Conservation (phyloP, 139 green algal genomes). For the Micractinium conductrix region DNA sequence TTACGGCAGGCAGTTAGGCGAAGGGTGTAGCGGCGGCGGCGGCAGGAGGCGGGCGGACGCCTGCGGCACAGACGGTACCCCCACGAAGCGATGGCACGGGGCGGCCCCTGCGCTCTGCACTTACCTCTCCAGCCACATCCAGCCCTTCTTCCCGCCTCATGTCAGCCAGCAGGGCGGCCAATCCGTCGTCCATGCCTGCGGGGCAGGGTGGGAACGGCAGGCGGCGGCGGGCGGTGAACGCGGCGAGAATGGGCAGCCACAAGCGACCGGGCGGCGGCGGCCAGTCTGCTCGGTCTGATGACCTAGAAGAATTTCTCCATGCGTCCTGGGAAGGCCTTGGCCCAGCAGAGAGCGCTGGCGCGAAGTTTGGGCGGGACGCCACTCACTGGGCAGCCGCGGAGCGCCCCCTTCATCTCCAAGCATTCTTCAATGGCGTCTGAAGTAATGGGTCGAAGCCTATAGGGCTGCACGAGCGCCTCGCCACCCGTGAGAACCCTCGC, state of each 20-base stretch:
- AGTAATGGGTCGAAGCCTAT: no score
- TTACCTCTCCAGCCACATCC: not conserved
- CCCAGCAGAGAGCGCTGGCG: not conserved
- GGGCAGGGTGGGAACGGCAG: not conserved
- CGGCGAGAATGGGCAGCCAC: no score
- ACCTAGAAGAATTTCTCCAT: no score
- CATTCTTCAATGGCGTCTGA: no score
- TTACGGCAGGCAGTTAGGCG: not conserved
- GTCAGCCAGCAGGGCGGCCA: conserved; percentile 8
- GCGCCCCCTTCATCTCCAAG: not conserved
- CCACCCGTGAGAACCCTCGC: no score
- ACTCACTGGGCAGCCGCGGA: not conserved
- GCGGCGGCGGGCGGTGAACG: not conserved
- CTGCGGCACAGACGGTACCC: no score
- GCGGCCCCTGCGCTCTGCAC: no score
- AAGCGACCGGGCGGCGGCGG: no score
- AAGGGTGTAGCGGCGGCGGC: not conserved
- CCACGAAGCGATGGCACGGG: no score
- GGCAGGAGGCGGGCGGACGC: not conserved
- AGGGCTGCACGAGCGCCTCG: no score
- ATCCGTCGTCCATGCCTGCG: conserved; percentile 24
- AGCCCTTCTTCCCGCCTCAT: conserved; percentile 9
- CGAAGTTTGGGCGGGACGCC: not conserved
- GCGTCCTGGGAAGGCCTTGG: not conserved
- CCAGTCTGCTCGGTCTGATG: no score